Percentiles rank a stretch among this genome's conserved stretches.
These are phyloP conservation scores for Schizochytrium sp. DNA, from an alignment of 108 stramenopile genomes.

Conservation along the genomic window DNA sequence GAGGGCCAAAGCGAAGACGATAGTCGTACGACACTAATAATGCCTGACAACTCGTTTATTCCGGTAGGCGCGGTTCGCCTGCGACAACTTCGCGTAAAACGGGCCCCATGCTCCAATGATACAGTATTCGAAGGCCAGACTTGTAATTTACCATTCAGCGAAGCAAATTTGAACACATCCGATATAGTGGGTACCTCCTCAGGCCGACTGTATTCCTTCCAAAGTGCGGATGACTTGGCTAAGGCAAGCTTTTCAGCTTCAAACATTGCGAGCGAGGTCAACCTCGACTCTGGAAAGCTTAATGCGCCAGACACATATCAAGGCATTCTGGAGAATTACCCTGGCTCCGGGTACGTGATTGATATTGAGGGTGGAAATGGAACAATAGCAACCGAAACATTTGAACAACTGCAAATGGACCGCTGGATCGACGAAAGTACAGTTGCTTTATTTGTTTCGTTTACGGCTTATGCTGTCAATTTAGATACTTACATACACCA, in stretches of 20 bases:
- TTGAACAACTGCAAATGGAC: not conserved
- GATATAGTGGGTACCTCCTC: not conserved
- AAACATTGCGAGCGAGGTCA: not conserved
- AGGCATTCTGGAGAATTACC: not conserved
- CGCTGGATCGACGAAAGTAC: constrained; percentile 37
- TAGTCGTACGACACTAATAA: not conserved
- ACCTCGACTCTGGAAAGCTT: not conserved
- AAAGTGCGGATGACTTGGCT: not conserved
- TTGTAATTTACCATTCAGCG: not conserved
- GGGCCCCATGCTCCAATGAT: not conserved
- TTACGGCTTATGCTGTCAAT: constrained; percentile 19
- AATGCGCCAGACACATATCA: not conserved
- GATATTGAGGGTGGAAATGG: constrained; percentile 26
- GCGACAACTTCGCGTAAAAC: constrained; percentile 46
- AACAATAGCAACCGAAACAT: not conserved
- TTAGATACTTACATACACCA: constrained; percentile 3
- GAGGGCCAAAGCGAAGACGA: not conserved
- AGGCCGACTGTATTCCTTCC: not conserved
- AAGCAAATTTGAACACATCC: not conserved
- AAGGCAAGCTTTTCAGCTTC: not conserved
- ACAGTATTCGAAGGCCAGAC: not conserved
- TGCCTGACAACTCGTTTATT: constrained; percentile 29
- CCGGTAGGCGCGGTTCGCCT: constrained; percentile 41
- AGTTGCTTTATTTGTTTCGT: constrained; percentile 47
- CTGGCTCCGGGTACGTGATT: not conserved